phyloP scores from a whole-genome alignment of 352 stramenopile genomes.

The Globisporangium carolinianum region DNA sequence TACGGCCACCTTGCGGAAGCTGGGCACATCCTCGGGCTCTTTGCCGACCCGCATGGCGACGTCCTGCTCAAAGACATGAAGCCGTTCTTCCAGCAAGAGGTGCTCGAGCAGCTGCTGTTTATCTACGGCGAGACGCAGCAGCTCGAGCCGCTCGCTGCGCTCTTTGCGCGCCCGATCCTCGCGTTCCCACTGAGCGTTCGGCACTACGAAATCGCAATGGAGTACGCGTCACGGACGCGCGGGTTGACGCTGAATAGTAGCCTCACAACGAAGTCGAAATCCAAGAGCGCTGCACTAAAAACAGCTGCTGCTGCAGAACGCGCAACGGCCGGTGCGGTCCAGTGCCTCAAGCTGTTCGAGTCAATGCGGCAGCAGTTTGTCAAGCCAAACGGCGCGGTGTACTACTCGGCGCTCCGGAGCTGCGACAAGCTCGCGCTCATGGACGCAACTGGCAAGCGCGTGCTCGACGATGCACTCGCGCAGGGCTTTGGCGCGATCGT shows the following conservation, averaged over 20 bases:
- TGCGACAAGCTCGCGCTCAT: conserved; percentile 45
- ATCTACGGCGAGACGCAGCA: conserved; percentile 50
- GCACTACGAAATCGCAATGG: conserved; percentile 69
- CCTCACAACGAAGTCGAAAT: conserved; percentile 3
- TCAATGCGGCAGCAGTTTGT: conserved; percentile 66
- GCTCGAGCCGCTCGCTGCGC: conserved; percentile 30
- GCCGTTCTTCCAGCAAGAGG: conserved; percentile 50
- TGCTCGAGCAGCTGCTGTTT: conserved; percentile 64
- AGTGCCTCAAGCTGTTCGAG: conserved; percentile 70
- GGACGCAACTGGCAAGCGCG: conserved; percentile 35
- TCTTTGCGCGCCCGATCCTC: conserved; percentile 43
- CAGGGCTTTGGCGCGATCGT: conserved; percentile 37
- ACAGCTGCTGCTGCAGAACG: conserved; percentile 14
- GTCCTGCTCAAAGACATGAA: conserved; percentile 45
- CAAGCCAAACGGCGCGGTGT: conserved; percentile 67
- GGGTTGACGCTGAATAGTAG: not conserved
- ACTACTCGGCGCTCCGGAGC: conserved; percentile 61
- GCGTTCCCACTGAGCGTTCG: conserved; percentile 44
- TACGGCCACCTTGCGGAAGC: conserved; percentile 36
- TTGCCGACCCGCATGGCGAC: conserved; percentile 26
- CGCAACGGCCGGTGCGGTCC: conserved; percentile 21
- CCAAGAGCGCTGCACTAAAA: no score
- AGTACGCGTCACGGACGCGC: conserved; percentile 26
- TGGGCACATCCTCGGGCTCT: conserved; percentile 46
- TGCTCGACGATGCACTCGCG: conserved; percentile 44